Percentiles rank a stretch among this genome's conserved stretches.
Conservation (phyloP, 495 filamentous ascomycete species). For the Penicillium antarcticum region DNA sequence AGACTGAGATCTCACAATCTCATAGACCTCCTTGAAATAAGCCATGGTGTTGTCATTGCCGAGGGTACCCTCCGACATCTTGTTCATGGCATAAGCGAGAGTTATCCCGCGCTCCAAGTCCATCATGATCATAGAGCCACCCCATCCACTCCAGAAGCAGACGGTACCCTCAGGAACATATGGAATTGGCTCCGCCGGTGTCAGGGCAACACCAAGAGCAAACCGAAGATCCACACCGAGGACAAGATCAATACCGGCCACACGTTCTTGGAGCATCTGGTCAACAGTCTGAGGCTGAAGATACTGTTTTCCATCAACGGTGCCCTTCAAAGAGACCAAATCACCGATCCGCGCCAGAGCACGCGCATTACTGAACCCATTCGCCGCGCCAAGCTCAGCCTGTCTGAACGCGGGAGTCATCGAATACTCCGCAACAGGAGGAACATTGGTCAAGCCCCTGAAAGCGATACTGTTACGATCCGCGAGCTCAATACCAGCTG, state of each 20-base stretch:
- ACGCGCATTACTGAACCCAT: constrained; percentile 36
- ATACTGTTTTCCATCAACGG: constrained; percentile 27
- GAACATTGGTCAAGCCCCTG: constrained; percentile 5
- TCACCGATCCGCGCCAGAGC: constrained; percentile 28
- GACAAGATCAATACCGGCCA: constrained; percentile 31
- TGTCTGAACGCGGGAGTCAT: constrained; percentile 19
- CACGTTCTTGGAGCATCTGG: constrained; percentile 36
- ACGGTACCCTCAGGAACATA: constrained; percentile 32
- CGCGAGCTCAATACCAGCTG: neutral
- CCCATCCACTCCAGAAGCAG: constrained; percentile 44
- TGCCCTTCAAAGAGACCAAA: constrained; percentile 27
- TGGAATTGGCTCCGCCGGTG: constrained; percentile 6
- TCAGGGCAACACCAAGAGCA: constrained; percentile 36
- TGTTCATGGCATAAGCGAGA: constrained; percentile 44
- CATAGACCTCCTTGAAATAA: constrained; percentile 36
- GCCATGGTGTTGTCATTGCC: constrained; percentile 28
- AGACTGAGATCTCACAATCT: constrained; percentile 12
- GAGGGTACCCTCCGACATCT: constrained; percentile 26
- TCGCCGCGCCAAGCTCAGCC: constrained; percentile 23
- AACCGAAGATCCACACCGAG: constrained; percentile 21
- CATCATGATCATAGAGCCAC: constrained; percentile 41
- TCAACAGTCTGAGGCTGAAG: constrained; percentile 31
- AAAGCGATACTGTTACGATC: constrained; percentile 13
- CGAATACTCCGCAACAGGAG: neutral
- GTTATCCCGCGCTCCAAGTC: constrained; percentile 39